Evolutionary conservation across 208 protist genomes (phyloP).

Genomic region (Polymyxa betae): DNA sequence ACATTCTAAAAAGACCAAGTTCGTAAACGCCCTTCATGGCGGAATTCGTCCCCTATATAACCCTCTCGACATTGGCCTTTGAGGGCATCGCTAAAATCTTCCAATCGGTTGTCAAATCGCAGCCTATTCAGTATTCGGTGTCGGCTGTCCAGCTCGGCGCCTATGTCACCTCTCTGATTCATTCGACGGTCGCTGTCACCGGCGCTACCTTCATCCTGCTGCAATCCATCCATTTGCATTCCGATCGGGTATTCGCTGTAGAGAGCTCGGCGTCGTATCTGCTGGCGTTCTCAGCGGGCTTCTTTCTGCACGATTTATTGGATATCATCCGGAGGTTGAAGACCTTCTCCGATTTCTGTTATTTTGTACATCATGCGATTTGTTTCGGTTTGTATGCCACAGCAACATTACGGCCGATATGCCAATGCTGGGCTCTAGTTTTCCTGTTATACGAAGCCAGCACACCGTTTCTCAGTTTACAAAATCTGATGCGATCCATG

Average conservation of each 20-base stretch:
- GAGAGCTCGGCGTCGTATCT: neutral
- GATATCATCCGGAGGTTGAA: neutral
- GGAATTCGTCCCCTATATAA: neutral
- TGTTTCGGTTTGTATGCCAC: neutral
- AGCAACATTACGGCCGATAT: neutral
- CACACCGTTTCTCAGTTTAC: constrained; percentile 9
- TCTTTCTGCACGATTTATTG: constrained; percentile 31
- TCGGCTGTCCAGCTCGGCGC: neutral
- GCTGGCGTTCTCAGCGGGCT: constrained; percentile 47
- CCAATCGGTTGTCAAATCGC: neutral
- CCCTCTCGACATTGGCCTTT: neutral
- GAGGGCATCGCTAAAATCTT: neutral
- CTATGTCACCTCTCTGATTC: neutral
- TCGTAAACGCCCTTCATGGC: too few relatives aligned
- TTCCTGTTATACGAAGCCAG: constrained; percentile 48
- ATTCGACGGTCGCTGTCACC: neutral
- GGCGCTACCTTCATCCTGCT: neutral
- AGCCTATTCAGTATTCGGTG: neutral
- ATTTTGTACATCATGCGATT: neutral
- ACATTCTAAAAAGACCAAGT: too few relatives aligned
- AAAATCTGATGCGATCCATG: neutral
- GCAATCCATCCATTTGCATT: neutral
- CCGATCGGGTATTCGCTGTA: neutral
- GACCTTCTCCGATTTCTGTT: neutral
- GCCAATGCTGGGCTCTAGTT: neutral